Base-by-base conservation (phyloP, 164 flowering plant genomes). In the Vitis rotundifolia region DNA sequence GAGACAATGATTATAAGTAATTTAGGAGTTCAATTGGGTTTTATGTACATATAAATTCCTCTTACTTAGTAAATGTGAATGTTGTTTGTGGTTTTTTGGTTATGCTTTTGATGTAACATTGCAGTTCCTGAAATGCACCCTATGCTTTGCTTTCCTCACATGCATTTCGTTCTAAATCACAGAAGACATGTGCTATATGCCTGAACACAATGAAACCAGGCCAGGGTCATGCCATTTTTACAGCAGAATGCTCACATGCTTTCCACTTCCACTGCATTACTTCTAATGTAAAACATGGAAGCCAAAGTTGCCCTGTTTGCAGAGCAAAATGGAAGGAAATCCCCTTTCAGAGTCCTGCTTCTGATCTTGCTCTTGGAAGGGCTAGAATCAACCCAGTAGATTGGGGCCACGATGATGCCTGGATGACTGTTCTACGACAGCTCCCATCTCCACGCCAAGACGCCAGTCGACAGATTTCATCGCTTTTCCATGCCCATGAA, bases 221-320 rank as follows among this genome's bases (percentile, higher is more conserved):
- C 13, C 84, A 88, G 2, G 97, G 98, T 44, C 97, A 88, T 77
- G 98, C 99, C 9, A 88, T 95, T 50, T 95, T 95, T 78, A 95
- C 96, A 5, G 99, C 98, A 53, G 99, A 95, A 77, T 95, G 99
- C 77, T 87, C 94, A 4, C 99, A 95, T 68, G 66, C 96, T 5
- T 95, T 95, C 72, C 99, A 95, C 70, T 95, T 91, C 77, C 91
- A 91, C 26, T 95, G 99, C 78, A 91, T 95, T 57, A 79, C 97
- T 2, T 91, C 97, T 14, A 95, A 88, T 72, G 99, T 93, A 26
- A 90, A 88, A 72, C 94, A 95, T 74, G 99, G 99, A 18, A 93
- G 85, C 74, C 91, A 85, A 75, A 68, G 77, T 48, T 93, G 99
- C 75, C 99, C 99, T 8, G 87, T 95, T 69, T 95, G 99, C 82